These are phyloP conservation scores for Cyclotella baltica DNA, from an alignment of 108 stramenopile genomes.

Conservation along the genomic window DNA sequence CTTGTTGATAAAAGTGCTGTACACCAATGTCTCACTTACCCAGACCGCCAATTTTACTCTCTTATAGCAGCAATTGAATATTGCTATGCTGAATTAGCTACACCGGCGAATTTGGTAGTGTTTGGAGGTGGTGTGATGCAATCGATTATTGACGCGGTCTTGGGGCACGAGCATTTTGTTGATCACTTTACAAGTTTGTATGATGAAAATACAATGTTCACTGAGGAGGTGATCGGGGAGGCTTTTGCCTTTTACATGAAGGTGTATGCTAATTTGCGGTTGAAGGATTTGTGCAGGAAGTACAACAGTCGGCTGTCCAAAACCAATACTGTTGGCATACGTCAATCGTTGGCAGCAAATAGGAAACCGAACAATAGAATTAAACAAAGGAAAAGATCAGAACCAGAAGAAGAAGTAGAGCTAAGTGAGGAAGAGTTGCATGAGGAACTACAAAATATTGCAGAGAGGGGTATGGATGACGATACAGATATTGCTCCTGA, in stretches of 20 bases:
- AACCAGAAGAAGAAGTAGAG: not conserved
- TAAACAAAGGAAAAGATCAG: not conserved
- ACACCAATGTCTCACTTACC: conserved; percentile 6
- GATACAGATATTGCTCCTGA: not conserved
- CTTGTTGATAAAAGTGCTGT: conserved; percentile 12
- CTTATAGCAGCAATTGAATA: conserved; percentile 14
- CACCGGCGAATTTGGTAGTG: not conserved
- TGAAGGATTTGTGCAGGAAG: conserved; percentile 11
- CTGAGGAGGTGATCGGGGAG: not conserved
- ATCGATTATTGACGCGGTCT: conserved; percentile 8
- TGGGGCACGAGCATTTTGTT: not conserved
- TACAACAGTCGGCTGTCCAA: conserved; percentile 20
- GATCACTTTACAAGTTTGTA: conserved; percentile 7
- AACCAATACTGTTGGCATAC: not conserved
- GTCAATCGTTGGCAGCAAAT: not conserved
- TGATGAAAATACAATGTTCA: not conserved
- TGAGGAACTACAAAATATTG: not conserved
- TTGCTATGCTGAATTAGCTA: not conserved
- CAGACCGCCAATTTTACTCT: conserved; percentile 4
- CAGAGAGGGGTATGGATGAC: not conserved
- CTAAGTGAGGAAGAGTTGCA: too few relatives aligned
- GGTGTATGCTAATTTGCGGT: conserved; percentile 16
- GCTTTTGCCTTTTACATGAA: conserved; percentile 6
- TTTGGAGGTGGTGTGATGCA: conserved; percentile 10
- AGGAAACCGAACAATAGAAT: not conserved